These are phyloP conservation scores for Ambrosia artemisiifolia DNA, from an alignment of 129 eudicot genomes.

Conservation along the genomic window DNA sequence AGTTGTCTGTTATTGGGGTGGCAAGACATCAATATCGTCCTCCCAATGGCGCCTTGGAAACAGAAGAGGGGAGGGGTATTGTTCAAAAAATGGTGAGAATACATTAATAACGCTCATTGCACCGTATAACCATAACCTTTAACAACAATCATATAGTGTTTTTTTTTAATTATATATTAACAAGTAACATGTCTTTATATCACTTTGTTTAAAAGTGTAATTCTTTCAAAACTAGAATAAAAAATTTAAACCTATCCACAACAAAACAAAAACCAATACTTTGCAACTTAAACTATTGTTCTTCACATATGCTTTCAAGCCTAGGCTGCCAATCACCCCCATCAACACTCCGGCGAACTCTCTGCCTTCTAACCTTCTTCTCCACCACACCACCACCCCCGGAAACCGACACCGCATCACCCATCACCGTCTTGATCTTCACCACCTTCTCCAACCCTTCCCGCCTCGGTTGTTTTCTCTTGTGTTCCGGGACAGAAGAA, in stretches of 20 bases:
- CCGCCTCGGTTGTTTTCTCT: slow-evolving; percentile 38
- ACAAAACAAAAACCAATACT: slow-evolving; percentile 8
- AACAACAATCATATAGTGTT: no score
- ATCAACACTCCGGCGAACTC: slow-evolving; percentile 49
- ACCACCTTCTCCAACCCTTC: slow-evolving; percentile 16
- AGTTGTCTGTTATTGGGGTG: no score
- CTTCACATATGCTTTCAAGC: slow-evolving; percentile 67
- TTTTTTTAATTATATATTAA: background rate
- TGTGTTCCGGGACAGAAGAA: slow-evolving; percentile 62
- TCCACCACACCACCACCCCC: slow-evolving; percentile 27
- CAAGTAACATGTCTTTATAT: slow-evolving; percentile 1
- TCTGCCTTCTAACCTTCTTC: slow-evolving; percentile 30
- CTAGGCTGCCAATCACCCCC: slow-evolving; percentile 64
- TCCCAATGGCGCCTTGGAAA: no score
- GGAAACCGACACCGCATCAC: slow-evolving; percentile 1
- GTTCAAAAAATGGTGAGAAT: no score
- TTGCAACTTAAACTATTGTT: slow-evolving; percentile 23
- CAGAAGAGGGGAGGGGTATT: no score
- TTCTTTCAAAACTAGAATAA: slow-evolving; percentile 3
- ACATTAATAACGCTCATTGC: no score
- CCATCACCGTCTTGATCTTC: slow-evolving; percentile 9
- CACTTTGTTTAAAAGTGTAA: slow-evolving; percentile 15
- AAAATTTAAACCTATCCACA: slow-evolving; percentile 13
- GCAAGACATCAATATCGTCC: no score
- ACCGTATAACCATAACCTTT: no score